Evolutionary conservation across 768 basidiomycete genomes (phyloP), one percentile per base, ranked within the genome.

Genomic region (Trametes punicea): DNA sequence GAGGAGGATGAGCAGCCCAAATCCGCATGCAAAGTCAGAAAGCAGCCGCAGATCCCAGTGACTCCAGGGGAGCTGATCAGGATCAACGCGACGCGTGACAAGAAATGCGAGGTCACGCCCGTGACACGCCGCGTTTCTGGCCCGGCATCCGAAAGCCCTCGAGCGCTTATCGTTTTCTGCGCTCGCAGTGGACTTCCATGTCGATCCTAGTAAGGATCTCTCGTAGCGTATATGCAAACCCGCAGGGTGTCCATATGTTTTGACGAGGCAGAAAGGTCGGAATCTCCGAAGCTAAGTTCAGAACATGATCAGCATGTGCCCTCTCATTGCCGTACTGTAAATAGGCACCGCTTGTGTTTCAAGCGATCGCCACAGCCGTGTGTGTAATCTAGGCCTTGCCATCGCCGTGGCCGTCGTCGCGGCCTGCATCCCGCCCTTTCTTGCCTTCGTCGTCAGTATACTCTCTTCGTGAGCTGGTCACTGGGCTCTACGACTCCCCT

Each of bases 71-170:
- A 46, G 45, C 44, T 46, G 56, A 55, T 59, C 52, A 59, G 58
- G 58, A 59, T 59, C 54, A 59, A 52, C 58, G 58, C 58, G 53
- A 59, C 58, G 47, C 53, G 58, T 59, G 58, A 59, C 58, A 8
- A 15, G 2, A 18, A 44, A 41, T 40, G 38, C 36, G 26, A 34
- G 11, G 56, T 53, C 26, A 53, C 44, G 31, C 10, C 7, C 4
- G 51, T 49, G 40, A 58, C 46, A 3, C 20, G 10, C 26, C 47
- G 47, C 55, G 46, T 49, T 21, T 11, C n/a, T n/a, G n/a, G n/a
- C n/a, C n/a, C n/a, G n/a, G n/a, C n/a, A n/a, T n/a, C 40, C 18
- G n/a, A n/a, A n/a, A 20, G 40, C 40, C 4, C 40, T 41, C n/a
- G n/a, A 18, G 13, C 36, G 36, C 36, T 18, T 15, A 38, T 38